Conservation (phyloP, 768 basidiomycete species). For the Mycena galopus region DNA sequence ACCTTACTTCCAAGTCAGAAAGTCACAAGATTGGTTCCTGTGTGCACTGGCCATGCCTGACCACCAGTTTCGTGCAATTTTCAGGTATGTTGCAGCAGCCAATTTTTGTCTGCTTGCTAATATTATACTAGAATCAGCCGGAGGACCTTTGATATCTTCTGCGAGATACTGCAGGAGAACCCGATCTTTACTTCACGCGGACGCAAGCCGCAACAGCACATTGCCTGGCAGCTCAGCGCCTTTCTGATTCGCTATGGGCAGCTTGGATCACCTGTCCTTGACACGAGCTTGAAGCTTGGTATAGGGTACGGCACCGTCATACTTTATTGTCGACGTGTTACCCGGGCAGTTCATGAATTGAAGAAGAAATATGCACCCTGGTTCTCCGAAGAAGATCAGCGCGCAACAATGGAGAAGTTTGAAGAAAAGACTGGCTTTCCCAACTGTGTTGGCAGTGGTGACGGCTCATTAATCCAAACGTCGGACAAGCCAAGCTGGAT, state of each 20-base stretch:
- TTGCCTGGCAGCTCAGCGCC: slow-evolving; percentile 37
- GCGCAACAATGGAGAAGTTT: neutral
- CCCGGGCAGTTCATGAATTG: slow-evolving; percentile 8
- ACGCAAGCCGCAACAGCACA: slow-evolving; percentile 38
- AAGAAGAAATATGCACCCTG: slow-evolving; percentile 17
- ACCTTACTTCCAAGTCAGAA: slow-evolving; percentile 13
- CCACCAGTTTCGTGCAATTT: slow-evolving; percentile 22
- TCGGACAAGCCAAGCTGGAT: slow-evolving; percentile 15
- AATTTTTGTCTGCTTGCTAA: neutral
- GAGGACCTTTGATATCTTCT: slow-evolving; percentile 26
- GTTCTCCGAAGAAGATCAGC: slow-evolving; percentile 14
- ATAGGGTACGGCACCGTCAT: slow-evolving; percentile 40
- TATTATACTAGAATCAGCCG: slow-evolving; percentile 12
- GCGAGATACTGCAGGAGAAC: slow-evolving; percentile 27
- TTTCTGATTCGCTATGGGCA: slow-evolving; percentile 41
- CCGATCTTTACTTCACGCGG: slow-evolving; percentile 35
- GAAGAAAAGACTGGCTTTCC: slow-evolving; percentile 13
- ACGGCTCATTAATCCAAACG: slow-evolving; percentile 10
- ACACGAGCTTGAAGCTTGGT: slow-evolving; percentile 33
- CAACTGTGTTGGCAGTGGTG: slow-evolving; percentile 11
- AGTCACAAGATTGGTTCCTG: slow-evolving; percentile 16
- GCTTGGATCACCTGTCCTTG: slow-evolving; percentile 28
- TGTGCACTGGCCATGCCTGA: slow-evolving; percentile 12
- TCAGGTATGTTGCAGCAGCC: slow-evolving; percentile 13
- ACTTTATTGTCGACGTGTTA: slow-evolving; percentile 39